A percentile compares a stretch with the other conserved stretches of the same genome.
Conservation (phyloP, 345 rosid species). For the Hibiscus trionum region DNA sequence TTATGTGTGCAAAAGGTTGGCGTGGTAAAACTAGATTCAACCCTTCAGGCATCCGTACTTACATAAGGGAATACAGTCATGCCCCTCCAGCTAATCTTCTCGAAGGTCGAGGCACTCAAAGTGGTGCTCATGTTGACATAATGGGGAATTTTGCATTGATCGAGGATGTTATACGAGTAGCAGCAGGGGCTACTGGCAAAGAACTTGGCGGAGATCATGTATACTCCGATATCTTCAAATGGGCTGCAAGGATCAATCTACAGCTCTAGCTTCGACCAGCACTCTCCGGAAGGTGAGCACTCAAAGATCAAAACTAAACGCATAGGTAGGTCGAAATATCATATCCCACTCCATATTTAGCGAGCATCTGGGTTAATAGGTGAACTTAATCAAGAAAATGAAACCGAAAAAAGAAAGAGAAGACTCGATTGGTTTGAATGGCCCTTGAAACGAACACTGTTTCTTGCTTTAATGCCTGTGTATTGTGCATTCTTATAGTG, state of each 20-base stretch:
- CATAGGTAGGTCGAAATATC: background rate
- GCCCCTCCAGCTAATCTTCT: slow-evolving; percentile 65
- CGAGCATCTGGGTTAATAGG: too few species aligned
- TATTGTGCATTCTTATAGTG: background rate
- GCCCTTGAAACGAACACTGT: background rate
- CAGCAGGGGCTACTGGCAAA: slow-evolving; percentile 59
- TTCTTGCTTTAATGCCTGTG: background rate
- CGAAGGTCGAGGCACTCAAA: slow-evolving; percentile 69
- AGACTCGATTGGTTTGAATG: background rate
- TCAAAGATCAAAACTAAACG: background rate
- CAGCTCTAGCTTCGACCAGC: slow-evolving; percentile 29
- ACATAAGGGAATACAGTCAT: slow-evolving; percentile 55
- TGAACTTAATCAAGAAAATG: background rate
- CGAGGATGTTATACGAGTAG: slow-evolving; percentile 60
- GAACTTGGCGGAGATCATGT: slow-evolving; percentile 60
- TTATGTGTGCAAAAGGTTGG: slow-evolving; percentile 76
- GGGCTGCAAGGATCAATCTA: slow-evolving; percentile 52
- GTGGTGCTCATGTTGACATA: slow-evolving; percentile 77
- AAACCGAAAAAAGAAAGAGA: background rate
- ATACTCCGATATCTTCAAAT: slow-evolving; percentile 48
- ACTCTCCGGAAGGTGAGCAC: slow-evolving; percentile 19
- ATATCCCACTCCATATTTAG: background rate
- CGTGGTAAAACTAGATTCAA: slow-evolving; percentile 64
- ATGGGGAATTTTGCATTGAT: slow-evolving; percentile 77
- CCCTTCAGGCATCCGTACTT: slow-evolving; percentile 52